Conservation (phyloP, 805 yeast genomes). For the Ogataea trehalophila region DNA sequence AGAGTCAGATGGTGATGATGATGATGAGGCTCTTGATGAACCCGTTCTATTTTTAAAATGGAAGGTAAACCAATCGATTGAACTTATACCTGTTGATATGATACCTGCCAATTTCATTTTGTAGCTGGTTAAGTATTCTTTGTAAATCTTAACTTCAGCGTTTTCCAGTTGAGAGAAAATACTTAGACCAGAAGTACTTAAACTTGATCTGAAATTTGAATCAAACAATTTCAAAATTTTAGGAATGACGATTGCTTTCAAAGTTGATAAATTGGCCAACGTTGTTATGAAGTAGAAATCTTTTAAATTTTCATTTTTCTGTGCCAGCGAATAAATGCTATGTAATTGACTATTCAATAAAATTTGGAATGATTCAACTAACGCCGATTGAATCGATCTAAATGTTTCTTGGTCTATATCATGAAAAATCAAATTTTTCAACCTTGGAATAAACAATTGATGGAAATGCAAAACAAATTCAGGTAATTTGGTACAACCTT, state of each 20-base stretch:
- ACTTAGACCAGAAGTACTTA: constrained; percentile 39
- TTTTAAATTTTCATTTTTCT: constrained; percentile 7
- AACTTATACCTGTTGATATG: constrained; percentile 36
- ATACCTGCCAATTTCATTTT: constrained; percentile 37
- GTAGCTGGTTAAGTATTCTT: constrained; percentile 46
- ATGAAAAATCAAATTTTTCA: constrained; percentile 19
- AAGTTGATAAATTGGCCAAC: constrained; percentile 47
- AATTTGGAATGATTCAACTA: constrained; percentile 31
- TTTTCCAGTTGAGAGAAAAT: constrained; percentile 41
- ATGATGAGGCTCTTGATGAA: too few relatives aligned
- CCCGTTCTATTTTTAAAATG: not conserved
- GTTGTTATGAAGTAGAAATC: constrained; percentile 32
- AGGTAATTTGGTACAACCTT: constrained; percentile 35
- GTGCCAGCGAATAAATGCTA: constrained; percentile 35
- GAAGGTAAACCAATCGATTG: constrained; percentile 37
- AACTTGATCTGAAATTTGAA: constrained; percentile 40
- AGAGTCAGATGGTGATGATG: too few relatives aligned
- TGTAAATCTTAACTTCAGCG: constrained; percentile 50
- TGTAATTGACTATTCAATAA: constrained; percentile 42
- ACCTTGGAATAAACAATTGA: constrained; percentile 29
- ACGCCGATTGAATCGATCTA: constrained; percentile 28
- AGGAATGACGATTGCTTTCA: constrained; percentile 45
- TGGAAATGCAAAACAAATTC: constrained; percentile 36
- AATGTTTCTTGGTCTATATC: constrained; percentile 13
- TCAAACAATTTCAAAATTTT: constrained; percentile 46